Evolutionary conservation across 2,329 filamentous ascomycete species (phyloP), one percentile per base, ranked within the genome.

Genomic region (Fusarium citri): DNA sequence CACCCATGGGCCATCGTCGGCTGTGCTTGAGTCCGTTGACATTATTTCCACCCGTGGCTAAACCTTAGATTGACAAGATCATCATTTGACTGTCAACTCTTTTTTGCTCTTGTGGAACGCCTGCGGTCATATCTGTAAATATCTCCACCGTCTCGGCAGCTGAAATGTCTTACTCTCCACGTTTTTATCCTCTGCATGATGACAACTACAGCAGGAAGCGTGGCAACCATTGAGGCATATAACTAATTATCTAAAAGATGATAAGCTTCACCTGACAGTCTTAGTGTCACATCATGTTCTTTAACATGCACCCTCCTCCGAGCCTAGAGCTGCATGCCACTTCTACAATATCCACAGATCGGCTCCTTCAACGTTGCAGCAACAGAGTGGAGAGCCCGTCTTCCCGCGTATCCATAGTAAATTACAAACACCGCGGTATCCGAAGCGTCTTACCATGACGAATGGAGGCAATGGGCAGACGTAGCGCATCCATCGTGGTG

Each of bases 251-350:
- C 26, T n/a, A 20, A 20, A 53, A 23, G 18, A 42, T 53, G 23
- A 41, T n/a, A 53, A 53, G 34, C 49, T 53, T 53, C 49, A 41
- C 49, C 15, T 42, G 49, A 53, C 34, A 53, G 31, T 18, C 10
- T 9, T 42, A 22, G 12, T 53, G 49, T 42, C 34, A 53, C 23
- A 53, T 53, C 34, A 42, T 53, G 22, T 26, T 53, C 23, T 26
- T 42, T 14, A 53, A 41, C 15, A 16, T 28, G 23, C 34, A 42
- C 42, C 31, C 49, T 51, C 18, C 49, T 53, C 49, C 34, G 49
- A 42, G 34, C 8, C 49, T 53, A 53, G 10, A 53, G n/a, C 14
- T 42, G 34, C 18, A 53, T 42, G 31, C 15, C n/a, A 42, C 49
- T 28, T 53, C 2, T 23, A 28, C 22, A 26, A 34, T 42, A 42